A percentile compares a stretch with the other conserved stretches of the same genome.
These are phyloP conservation scores for Termitomyces sp. DNA, from an alignment of 768 basidiomycete species.

Conservation along the genomic window DNA sequence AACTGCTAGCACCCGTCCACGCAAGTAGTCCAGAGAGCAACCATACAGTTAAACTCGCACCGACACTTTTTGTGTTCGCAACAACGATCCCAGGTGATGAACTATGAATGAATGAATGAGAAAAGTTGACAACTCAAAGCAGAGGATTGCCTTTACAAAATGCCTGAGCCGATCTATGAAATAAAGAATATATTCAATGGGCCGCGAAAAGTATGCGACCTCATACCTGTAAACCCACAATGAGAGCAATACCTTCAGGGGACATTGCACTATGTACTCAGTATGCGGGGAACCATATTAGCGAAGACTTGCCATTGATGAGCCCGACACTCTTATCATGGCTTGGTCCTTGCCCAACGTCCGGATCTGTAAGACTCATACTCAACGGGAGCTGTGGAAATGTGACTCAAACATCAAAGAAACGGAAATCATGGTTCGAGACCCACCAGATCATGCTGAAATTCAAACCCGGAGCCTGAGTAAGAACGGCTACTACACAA, in stretches of 20 bases:
- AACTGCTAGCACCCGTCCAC: slow-evolving; percentile 96
- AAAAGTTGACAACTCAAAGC: not conserved
- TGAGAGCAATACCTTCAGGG: slow-evolving; percentile 71
- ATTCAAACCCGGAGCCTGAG: slow-evolving; percentile 76
- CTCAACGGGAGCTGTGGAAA: slow-evolving; percentile 58
- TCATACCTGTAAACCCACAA: slow-evolving; percentile 75
- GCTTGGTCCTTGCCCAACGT: slow-evolving; percentile 39
- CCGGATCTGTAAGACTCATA: slow-evolving; percentile 71
- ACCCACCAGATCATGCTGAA: slow-evolving; percentile 59
- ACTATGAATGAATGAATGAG: slow-evolving; percentile 37
- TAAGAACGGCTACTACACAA: slow-evolving; percentile 49
- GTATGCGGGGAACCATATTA: not conserved
- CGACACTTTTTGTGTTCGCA: slow-evolving; percentile 84
- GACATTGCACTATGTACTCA: not conserved
- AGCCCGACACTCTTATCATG: slow-evolving; percentile 75
- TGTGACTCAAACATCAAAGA: not conserved
- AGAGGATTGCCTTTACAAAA: slow-evolving; percentile 58
- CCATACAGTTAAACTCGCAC: slow-evolving; percentile 88
- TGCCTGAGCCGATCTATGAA: slow-evolving; percentile 82
- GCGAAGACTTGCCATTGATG: slow-evolving; percentile 59
- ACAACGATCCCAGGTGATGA: slow-evolving; percentile 92
- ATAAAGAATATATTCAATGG: not conserved
- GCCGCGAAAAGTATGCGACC: not conserved
- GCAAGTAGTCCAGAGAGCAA: slow-evolving; percentile 75
- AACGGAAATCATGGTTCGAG: not conserved